phyloP scores from a whole-genome alignment of 2,329 filamentous ascomycete genomes.

The Ascochyta fabae region DNA sequence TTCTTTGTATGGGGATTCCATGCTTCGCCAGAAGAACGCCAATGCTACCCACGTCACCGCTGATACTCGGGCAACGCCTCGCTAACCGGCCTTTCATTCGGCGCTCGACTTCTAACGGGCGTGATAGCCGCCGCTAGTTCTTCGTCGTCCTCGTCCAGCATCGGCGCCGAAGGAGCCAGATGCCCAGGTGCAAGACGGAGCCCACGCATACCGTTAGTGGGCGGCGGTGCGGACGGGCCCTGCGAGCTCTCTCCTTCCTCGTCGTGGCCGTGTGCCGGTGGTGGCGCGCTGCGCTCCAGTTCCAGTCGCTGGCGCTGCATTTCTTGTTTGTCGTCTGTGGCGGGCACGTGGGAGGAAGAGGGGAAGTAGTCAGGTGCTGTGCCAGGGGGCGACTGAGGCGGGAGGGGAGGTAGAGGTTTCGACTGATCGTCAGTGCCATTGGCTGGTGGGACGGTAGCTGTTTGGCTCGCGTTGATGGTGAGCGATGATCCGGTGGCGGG shows the following conservation, averaged over 20 bases:
- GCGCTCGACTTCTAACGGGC: constrained; percentile 20
- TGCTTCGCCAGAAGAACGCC: constrained; percentile 12
- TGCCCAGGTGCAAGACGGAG: constrained; percentile 16
- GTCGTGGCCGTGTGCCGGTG: constrained; percentile 25
- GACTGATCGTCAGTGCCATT: constrained; percentile 16
- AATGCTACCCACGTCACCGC: constrained; percentile 22
- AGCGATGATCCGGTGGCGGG: constrained; percentile 30
- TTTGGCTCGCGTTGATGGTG: constrained; percentile 29
- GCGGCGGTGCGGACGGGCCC: constrained; percentile 29
- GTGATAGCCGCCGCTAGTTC: constrained; percentile 39
- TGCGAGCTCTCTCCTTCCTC: constrained; percentile 28
- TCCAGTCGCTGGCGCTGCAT: constrained; percentile 61
- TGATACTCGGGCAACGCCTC: constrained; percentile 43
- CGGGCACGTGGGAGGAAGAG: constrained; percentile 42
- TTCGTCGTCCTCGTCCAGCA: constrained; percentile 45
- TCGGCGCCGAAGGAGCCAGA: constrained; percentile 36
- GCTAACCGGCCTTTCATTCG: constrained; percentile 22
- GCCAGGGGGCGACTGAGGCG: constrained; percentile 28
- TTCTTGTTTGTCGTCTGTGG: constrained; percentile 79
- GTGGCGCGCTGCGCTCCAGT: constrained; percentile 52
- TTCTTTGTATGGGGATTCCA: neutral
- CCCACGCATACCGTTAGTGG: constrained; percentile 16
- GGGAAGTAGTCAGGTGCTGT: constrained; percentile 36
- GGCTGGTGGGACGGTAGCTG: constrained; percentile 17
- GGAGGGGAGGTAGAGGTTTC: constrained; percentile 32